Base-by-base conservation (phyloP, 352 stramenopile species). In the Phytophthora fragariaefolia region DNA sequence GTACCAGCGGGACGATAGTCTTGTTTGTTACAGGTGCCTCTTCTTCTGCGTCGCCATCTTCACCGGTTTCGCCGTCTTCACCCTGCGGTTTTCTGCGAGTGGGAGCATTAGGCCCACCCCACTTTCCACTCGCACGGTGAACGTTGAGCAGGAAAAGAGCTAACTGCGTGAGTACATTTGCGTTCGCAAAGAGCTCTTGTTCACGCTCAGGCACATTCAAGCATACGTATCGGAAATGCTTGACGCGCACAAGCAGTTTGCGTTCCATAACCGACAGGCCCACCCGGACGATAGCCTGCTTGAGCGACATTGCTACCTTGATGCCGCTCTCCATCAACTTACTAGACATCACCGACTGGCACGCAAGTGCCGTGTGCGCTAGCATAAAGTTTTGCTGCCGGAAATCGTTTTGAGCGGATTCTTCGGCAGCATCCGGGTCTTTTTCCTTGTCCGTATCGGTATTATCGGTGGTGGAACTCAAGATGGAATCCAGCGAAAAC, bases 151-250 rank as follows among this genome's bases (percentile, higher is more conserved):
- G 72, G 48, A 98, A 98, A 22, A 98, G 81, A 10, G 96, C 95
- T 15, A 99, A 78, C 46, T 97, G 92, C 13, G 91, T 97, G 36
- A 99, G 73, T 13, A 97, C 93, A 23, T 98, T 89, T 5, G 96
- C 93, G 64, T 98, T 97, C 7, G 93, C 85, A 69, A 99, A 98
- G 7, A 98, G 71, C 48, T 90, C 74, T 53, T 94, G 83, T 30
- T 96, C 90, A 22, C 85, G 74, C 49, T 97, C 87, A 0, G 81
- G 76, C 0, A 96, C 87, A 34, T 96, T 91, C 20, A 99, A 69
- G 55, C 97, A 98, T 5, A 98, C 96, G 73, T 99, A 99, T 13
- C 97, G 95, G 66, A 99, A 99, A 73, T 99, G 95, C 68, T 97
- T 98, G 10, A 98, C 91, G 7, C 94, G 84, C 17, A 96, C 93